phyloP scores from a whole-genome alignment of 2,329 filamentous ascomycete genomes.

The Catunica adiposa region DNA sequence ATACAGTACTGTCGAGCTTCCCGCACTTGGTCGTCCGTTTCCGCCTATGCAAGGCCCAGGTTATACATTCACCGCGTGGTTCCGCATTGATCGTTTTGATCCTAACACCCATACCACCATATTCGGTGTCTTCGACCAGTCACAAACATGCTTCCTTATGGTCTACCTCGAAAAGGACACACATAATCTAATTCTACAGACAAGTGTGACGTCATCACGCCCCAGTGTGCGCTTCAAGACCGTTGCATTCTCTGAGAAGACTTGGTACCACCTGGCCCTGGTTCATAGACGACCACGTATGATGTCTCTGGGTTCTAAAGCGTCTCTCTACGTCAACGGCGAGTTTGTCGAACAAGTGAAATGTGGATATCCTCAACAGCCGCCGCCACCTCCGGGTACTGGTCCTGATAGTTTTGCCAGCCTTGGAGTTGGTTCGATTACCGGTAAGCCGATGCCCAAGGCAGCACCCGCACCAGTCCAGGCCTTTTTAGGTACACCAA shows the following conservation, averaged over 20 bases:
- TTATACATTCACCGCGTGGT: slow-evolving; percentile 83
- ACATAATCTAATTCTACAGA: slow-evolving; percentile 87
- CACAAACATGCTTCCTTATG: slow-evolving; percentile 83
- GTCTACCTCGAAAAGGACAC: slow-evolving; percentile 90
- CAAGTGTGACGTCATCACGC: slow-evolving; percentile 68
- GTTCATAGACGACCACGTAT: slow-evolving; percentile 68
- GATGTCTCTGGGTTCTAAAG: slow-evolving; percentile 53
- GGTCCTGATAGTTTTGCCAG: not conserved
- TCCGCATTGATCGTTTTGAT: slow-evolving; percentile 78
- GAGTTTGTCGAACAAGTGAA: slow-evolving; percentile 88
- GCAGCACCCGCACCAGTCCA: slow-evolving; percentile 39
- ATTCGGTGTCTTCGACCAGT: slow-evolving; percentile 85
- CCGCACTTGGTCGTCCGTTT: slow-evolving; percentile 70
- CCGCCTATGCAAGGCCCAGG: slow-evolving; percentile 65
- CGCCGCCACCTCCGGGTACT: slow-evolving; percentile 45
- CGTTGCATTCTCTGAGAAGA: slow-evolving; percentile 53
- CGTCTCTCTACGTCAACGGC: slow-evolving; percentile 78
- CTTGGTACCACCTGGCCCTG: slow-evolving; percentile 87
- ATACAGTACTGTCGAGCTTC: slow-evolving; percentile 76
- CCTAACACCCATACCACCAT: slow-evolving; percentile 74
- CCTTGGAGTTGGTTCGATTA: not conserved
- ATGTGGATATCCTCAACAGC: slow-evolving; percentile 68
- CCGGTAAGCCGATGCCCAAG: slow-evolving; percentile 2
- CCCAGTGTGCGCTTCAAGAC: slow-evolving; percentile 91
- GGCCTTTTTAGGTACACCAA: slow-evolving; percentile 83